Evolutionary conservation across 306 rosid genomes (phyloP).

Genomic region (Lathyrus aphaca): DNA sequence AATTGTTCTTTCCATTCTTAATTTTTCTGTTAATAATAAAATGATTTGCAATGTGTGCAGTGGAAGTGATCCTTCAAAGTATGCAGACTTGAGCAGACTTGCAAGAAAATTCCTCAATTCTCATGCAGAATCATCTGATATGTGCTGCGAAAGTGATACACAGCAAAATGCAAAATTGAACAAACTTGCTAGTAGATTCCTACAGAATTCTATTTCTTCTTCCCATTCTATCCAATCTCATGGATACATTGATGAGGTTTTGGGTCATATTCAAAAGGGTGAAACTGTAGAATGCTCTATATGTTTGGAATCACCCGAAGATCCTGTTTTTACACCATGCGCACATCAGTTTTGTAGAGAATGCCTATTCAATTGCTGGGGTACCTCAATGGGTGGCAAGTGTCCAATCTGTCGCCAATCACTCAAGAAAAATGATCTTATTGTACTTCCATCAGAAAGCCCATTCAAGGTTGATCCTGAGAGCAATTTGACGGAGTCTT

Average conservation of each 20-base stretch:
- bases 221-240: constrained; percentile 45
- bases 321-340: constrained; percentile 86
- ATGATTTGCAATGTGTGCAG: constrained; percentile 43
- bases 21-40: constrained; percentile 13
- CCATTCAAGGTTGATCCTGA: constrained; percentile 68
- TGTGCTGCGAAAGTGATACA: constrained; percentile 46
- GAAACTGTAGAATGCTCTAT: constrained; percentile 72
- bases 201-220: constrained; percentile 43
- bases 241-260: constrained; percentile 69
- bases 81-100: constrained; percentile 46
- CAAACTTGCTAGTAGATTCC: constrained; percentile 62
- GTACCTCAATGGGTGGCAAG: constrained; percentile 56
- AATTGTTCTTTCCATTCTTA: constrained; percentile 9
- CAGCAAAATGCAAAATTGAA: constrained; percentile 56
- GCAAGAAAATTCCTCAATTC: constrained; percentile 42
- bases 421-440: constrained; percentile 58
- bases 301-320: constrained; percentile 89
- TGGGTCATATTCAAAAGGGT: constrained; percentile 60
- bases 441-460: constrained; percentile 63
- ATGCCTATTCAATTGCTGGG: constrained; percentile 74
- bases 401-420: constrained; percentile 73
- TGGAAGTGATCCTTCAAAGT: constrained; percentile 37
- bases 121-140: constrained; percentile 5
- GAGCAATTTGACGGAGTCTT: constrained; percentile 78
- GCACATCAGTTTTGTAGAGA: constrained; percentile 92